Evolutionary conservation across 2,329 filamentous ascomycete genomes (phyloP).

Genomic region (Celoporthe dispersa): DNA sequence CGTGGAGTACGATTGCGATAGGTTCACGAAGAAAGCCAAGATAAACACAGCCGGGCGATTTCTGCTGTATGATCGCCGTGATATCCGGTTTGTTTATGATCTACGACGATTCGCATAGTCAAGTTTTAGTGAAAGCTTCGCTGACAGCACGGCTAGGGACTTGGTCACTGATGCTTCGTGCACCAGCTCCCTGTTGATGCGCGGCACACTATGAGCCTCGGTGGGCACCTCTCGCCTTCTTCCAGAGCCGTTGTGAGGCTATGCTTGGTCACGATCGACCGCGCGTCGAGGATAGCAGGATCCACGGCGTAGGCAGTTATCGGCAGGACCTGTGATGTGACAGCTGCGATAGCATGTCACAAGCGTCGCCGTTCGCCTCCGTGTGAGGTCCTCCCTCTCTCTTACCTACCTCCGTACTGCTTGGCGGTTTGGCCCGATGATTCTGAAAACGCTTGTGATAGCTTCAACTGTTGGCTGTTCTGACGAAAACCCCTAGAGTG

Average conservation of each 20-base stretch:
- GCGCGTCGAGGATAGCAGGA: not conserved
- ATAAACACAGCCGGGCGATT: slow-evolving; percentile 3
- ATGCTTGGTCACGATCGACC: slow-evolving; percentile 13
- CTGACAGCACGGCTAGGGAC: not conserved
- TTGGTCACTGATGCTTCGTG: not conserved
- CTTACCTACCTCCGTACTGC: not conserved
- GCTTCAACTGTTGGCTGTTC: not conserved
- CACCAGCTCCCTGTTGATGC: not conserved
- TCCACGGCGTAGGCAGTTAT: not conserved
- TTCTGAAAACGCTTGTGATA: slow-evolving; percentile 11
- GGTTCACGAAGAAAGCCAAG: slow-evolving; percentile 21
- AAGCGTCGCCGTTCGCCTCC: not conserved
- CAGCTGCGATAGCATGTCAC: not conserved
- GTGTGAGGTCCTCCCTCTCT: not conserved
- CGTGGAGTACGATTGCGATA: slow-evolving; percentile 17
- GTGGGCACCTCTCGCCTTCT: slow-evolving; percentile 11
- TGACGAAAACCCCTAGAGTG: not conserved
- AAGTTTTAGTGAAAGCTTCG: slow-evolving; percentile 6
- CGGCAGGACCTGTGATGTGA: slow-evolving; percentile 9
- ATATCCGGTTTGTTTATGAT: slow-evolving; percentile 23
- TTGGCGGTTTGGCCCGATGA: slow-evolving; percentile 28
- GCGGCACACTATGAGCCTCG: not conserved
- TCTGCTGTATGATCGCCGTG: slow-evolving; percentile 15
- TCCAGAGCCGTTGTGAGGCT: slow-evolving; percentile 2
- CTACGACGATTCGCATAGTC: slow-evolving; percentile 19